phyloP scores from a whole-genome alignment of 139 green algal genomes.

The Raphidocelis subcapitata region DNA sequence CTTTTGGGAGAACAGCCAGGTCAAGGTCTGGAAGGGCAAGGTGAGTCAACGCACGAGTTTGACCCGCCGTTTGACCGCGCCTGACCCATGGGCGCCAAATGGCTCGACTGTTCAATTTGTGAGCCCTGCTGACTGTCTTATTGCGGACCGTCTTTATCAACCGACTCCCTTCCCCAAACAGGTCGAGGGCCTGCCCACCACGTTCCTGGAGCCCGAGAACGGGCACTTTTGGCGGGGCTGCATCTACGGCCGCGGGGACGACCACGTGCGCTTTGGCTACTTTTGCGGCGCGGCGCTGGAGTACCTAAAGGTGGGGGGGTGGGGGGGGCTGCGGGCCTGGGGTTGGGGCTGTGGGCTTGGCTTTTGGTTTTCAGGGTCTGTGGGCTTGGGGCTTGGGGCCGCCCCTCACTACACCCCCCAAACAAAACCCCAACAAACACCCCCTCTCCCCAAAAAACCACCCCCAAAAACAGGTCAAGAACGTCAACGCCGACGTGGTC shows the following conservation, averaged over 20 bases:
- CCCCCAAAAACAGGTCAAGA: slow-evolving; percentile 18
- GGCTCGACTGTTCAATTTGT: too few relatives aligned
- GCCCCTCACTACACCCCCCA: too few relatives aligned
- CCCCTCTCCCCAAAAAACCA: too few relatives aligned
- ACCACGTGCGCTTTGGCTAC: slow-evolving; percentile 81
- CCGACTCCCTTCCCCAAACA: slow-evolving; percentile 55
- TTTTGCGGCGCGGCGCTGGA: slow-evolving; percentile 89
- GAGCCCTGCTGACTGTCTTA: too few relatives aligned
- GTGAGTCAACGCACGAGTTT: too few relatives aligned
- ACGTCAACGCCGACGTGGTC: slow-evolving; percentile 79
- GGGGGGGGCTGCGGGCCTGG: slow-evolving; percentile 9
- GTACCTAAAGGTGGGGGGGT: slow-evolving; percentile 65
- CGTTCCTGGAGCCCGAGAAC: slow-evolving; percentile 80
- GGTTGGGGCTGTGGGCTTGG: too few relatives aligned
- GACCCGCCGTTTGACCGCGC: too few relatives aligned
- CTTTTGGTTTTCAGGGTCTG: too few relatives aligned
- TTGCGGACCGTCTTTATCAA: too few relatives aligned
- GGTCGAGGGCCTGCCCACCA: slow-evolving; percentile 74
- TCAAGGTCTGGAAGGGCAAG: slow-evolving; percentile 31
- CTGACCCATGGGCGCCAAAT: too few relatives aligned
- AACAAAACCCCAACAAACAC: too few relatives aligned
- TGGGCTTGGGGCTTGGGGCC: too few relatives aligned
- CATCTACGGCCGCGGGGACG: slow-evolving; percentile 84
- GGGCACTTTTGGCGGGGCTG: slow-evolving; percentile 75
- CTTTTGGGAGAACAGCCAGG: slow-evolving; percentile 22